These are phyloP conservation scores for Volvox carteri DNA, from an alignment of 163 green algal species.

Conservation along the genomic window DNA sequence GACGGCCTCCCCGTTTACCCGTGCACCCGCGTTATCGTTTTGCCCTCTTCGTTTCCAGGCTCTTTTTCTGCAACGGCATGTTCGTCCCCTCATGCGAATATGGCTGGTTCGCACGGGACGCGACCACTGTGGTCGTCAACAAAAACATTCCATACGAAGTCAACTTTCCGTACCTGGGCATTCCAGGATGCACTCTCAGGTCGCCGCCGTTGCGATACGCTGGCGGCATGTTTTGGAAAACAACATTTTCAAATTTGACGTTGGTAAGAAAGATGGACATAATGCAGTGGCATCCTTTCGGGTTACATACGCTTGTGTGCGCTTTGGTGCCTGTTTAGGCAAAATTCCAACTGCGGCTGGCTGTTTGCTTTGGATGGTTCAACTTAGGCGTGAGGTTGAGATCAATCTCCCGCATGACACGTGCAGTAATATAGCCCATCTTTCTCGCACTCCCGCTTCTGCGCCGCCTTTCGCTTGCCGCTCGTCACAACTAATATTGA, in stretches of 20 bases:
- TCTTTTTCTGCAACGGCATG: constrained; percentile 46
- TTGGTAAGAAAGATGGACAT: no score
- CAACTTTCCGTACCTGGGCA: constrained; percentile 16
- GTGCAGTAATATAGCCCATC: no score
- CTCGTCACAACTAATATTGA: no score
- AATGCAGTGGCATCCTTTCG: no score
- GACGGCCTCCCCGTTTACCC: background rate
- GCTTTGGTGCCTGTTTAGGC: no score
- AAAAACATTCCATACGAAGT: background rate
- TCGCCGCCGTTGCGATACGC: background rate
- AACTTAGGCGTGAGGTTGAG: no score
- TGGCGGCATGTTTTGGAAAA: background rate
- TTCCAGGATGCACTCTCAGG: background rate
- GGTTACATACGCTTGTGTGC: no score
- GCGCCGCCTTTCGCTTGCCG: no score
- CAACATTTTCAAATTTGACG: background rate
- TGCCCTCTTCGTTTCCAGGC: background rate
- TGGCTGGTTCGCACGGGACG: constrained; percentile 1
- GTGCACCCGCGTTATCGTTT: background rate
- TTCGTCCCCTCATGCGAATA: background rate
- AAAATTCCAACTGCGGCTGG: no score
- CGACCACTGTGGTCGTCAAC: background rate
- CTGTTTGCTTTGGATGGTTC: no score
- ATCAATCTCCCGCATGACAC: no score
- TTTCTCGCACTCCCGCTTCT: no score